Percentiles rank a stretch among this genome's conserved stretches.
These are phyloP conservation scores for Penicillium sp. DNA, from an alignment of 2,329 filamentous ascomycete species.

Conservation along the genomic window DNA sequence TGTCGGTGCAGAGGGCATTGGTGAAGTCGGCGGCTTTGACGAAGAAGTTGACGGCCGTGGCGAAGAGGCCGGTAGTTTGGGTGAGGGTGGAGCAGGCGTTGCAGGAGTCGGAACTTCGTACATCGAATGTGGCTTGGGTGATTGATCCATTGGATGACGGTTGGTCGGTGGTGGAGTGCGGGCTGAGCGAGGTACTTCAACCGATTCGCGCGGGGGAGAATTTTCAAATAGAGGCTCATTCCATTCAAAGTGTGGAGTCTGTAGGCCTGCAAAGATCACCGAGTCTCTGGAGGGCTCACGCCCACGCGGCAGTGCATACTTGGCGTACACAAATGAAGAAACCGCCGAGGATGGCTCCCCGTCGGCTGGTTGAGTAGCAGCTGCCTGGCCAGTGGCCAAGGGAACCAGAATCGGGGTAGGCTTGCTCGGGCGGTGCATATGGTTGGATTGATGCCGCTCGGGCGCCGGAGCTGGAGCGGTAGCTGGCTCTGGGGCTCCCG, in stretches of 20 bases:
- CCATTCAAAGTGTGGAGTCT: conserved; percentile 62
- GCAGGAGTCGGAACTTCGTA: conserved; percentile 26
- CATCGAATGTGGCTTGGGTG: conserved; percentile 30
- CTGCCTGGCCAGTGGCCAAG: conserved; percentile 21
- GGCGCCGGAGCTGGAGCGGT: conserved; percentile 5
- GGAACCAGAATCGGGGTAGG: conserved; percentile 37
- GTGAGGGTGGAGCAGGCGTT: conserved; percentile 11
- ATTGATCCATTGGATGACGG: conserved; percentile 17
- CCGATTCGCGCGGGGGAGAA: conserved; percentile 33
- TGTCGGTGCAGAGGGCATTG: not conserved
- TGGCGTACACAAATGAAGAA: conserved; percentile 82
- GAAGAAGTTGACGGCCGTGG: not conserved
- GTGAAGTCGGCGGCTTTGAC: not conserved
- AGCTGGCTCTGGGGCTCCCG: conserved; percentile 35
- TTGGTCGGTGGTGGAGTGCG: conserved; percentile 36
- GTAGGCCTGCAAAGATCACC: conserved; percentile 57
- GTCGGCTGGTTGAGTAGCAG: conserved; percentile 15
- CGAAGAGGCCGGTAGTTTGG: not conserved
- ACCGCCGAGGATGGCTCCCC: conserved; percentile 48
- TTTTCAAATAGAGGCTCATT: conserved; percentile 56
- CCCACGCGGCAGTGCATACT: conserved; percentile 79
- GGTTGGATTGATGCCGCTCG: conserved; percentile 12
- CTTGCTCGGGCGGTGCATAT: conserved; percentile 29
- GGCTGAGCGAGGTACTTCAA: conserved; percentile 22
- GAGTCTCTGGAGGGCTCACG: conserved; percentile 73